phyloP scores from a whole-genome alignment of 1,284 basidiomycete species.

The Erythrobasidium hasegawianum region DNA sequence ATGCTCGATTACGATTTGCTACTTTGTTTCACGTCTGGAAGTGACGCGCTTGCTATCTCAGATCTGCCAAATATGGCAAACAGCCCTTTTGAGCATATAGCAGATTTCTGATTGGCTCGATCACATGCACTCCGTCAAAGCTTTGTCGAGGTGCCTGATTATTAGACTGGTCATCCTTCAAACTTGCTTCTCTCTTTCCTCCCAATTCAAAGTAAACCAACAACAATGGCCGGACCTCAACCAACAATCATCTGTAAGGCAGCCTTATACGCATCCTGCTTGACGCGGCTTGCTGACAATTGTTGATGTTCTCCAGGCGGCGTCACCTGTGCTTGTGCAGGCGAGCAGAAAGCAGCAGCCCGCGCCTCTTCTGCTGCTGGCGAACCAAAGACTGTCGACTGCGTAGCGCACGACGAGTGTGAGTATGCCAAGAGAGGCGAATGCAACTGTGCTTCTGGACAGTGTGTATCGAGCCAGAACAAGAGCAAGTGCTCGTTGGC shows the following conservation, averaged over 20 bases:
- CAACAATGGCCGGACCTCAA: constrained; percentile 21
- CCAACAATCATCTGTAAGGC: constrained; percentile 33
- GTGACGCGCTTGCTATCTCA: constrained; percentile 1
- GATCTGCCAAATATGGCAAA: background rate
- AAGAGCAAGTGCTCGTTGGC: constrained; percentile 32
- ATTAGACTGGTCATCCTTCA: no score
- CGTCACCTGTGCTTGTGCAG: constrained; percentile 31
- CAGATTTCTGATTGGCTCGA: background rate
- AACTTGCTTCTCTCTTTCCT: background rate
- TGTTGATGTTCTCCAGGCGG: constrained; percentile 29
- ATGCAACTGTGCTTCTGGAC: constrained; percentile 17
- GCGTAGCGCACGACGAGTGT: constrained; percentile 28
- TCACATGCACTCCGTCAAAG: no score
- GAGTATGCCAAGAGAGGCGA: constrained; percentile 23
- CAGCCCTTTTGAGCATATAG: background rate
- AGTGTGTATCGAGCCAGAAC: constrained; percentile 32
- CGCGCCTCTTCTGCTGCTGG: background rate
- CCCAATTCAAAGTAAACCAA: background rate
- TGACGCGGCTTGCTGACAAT: no score
- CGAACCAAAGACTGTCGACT: constrained; percentile 5
- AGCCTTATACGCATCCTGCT: no score
- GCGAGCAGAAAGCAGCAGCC: constrained; percentile 21
- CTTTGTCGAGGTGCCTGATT: no score
- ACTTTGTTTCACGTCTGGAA: background rate
- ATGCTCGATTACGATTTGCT: background rate